phyloP scores from a whole-genome alignment of 2,329 filamentous ascomycete species.

The Trichoderma pleuroti region DNA sequence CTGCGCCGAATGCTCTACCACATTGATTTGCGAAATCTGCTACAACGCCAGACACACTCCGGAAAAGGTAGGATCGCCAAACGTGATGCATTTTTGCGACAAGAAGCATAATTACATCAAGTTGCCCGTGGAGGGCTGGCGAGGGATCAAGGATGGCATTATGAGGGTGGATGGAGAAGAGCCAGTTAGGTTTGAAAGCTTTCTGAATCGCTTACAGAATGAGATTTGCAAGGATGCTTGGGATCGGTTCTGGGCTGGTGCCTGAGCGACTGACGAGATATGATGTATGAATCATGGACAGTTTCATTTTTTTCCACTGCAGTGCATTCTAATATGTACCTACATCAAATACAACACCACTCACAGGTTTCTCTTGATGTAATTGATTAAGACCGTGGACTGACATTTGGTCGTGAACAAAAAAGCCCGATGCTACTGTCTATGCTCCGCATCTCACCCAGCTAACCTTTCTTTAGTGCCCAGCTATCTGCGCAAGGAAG shows the following conservation, averaged over 20 bases:
- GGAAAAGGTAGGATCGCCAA: not conserved
- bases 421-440: not conserved
- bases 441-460: not conserved
- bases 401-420: not conserved
- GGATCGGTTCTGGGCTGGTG: conserved; percentile 20
- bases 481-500: not conserved
- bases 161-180: conserved; percentile 23
- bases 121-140: conserved; percentile 25
- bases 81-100: conserved; percentile 21
- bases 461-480: not conserved
- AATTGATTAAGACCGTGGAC: not conserved
- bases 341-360: not conserved
- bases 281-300: not conserved
- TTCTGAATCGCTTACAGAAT: conserved; percentile 20
- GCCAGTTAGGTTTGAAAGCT: conserved; percentile 20
- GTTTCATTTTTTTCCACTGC: not conserved
- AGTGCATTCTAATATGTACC: not conserved
- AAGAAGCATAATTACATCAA: conserved; percentile 24
- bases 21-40: conserved; percentile 25
- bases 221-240: conserved; percentile 22
- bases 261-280: not conserved
- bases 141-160: conserved; percentile 24
- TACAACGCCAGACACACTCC: conserved; percentile 18
- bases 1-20: conserved; percentile 24
- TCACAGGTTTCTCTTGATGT: not conserved